Conservation (phyloP, 495 filamentous ascomycete genomes). For the Xylaria telfairii region DNA sequence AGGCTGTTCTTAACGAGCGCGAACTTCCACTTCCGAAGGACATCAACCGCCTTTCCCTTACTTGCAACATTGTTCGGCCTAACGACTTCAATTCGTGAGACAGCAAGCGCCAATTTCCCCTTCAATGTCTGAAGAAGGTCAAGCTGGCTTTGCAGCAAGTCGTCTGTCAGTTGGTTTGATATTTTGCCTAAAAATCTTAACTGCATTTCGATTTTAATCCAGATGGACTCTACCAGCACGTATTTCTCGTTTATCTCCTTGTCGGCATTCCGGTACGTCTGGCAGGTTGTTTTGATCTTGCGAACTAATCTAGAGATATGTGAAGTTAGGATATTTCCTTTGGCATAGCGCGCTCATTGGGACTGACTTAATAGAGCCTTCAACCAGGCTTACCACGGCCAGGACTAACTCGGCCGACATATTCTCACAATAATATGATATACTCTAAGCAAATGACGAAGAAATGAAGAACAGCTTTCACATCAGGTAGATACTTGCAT, state of each 20-base stretch:
- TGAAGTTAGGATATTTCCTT: neutral
- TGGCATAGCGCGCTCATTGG: too few relatives aligned
- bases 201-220: conserved; percentile 14
- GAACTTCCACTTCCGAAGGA: conserved; percentile 18
- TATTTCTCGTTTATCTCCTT: conserved; percentile 4
- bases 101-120: neutral
- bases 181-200: conserved; percentile 5
- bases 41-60: neutral
- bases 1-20: conserved; percentile 32
- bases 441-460: neutral
- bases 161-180: conserved; percentile 3
- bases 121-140: conserved; percentile 12
- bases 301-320: neutral
- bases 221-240: conserved; percentile 9
- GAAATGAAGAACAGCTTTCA: neutral
- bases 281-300: conserved; percentile 10
- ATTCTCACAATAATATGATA: neutral
- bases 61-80: neutral
- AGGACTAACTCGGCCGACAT: conserved; percentile 25
- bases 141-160: conserved; percentile 18
- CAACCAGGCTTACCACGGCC: neutral
- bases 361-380: conserved; percentile 18
- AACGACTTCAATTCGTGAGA: conserved; percentile 1
- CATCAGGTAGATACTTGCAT: neutral
- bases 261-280: conserved; percentile 8